Base-by-base conservation (phyloP, 495 filamentous ascomycete species). In the Trichoderma orchidacearum region DNA sequence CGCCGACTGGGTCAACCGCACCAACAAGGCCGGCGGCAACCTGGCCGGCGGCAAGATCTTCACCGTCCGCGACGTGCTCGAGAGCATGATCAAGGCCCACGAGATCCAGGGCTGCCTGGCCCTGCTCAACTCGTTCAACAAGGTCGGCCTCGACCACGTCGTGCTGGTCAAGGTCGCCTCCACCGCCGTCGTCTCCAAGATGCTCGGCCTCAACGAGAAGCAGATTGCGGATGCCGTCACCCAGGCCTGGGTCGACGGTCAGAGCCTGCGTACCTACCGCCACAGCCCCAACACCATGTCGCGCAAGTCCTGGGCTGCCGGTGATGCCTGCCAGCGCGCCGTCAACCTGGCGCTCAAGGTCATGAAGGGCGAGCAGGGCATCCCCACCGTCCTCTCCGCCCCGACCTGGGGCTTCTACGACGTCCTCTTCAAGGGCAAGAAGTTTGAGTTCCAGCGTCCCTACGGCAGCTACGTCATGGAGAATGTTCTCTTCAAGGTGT, bases 391-490 rank as follows among this genome's bases (percentile, higher is more conserved):
- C 36, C 79, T 98, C 45, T 90, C 89, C 21, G 90, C 93, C 8
- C 93, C 92, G 18, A 83, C 84, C 56, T 98, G 93, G 93, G 93
- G 93, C 45, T 98, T 96, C 81, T 98, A 98, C 71, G 93, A 98
- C 68, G 90, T 96, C 56, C 78, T 92, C 56, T 98, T 98, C 79
- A 89, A 91, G 77, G 89, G 89, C 72, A 86, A 92, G 66, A 87
- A 86, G 68, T 98, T 98, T 72, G 73, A 88, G 68, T 97, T 96
- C 80, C 93, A 98, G 75, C 83, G 93, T 51, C 83, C 84, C 45
- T 98, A 97, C 66, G 93, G 91, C 62, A 92, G 86, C 79, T 98
- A 98, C 70, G 94, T 98, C 55, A 98, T 98, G 93, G 93, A 98
- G 82, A 98, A 97, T 68, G 87, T 98, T 50, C 86, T 98, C 51